Base-by-base conservation (phyloP, 2,329 filamentous ascomycete species). In the Curvularia lunata region DNA sequence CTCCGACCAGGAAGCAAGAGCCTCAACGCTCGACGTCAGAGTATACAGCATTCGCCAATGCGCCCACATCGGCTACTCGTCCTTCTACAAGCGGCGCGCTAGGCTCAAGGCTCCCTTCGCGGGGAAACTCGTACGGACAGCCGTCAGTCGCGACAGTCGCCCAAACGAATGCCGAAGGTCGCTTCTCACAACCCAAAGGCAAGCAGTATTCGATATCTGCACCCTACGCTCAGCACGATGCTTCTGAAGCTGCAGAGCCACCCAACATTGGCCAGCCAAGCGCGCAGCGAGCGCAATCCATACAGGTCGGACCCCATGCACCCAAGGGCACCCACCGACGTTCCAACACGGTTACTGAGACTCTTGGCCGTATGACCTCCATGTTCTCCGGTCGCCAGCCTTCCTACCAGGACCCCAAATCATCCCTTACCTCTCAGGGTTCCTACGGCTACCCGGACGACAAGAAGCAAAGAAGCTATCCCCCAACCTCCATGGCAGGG, bases 401-500 rank as follows among this genome's bases (percentile, higher is more conserved):
- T 49, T 69, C 72, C 13, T 69, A 71, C 49, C 67, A 72, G 47
- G 74, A 75, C 30, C 66, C 70, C 27, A 69, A 64, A 57, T 67
- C 60, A 23, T 72, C 72, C 69, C 45, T 61, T 40, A 69, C 67
- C 65, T 70, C 67, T 16, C 83, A 83, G 72, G 85, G 83, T 75
- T 80, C 83, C 58, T 69, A 67, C 47, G 59, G 53, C 62, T 62
- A 68, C 25, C 53, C 64, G 25, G 68, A 72, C 46, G 70, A 73
- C 48, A 87, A 91, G 74, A 88, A 88, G 61, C 80, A 85, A 52
- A 88, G 86, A 74, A 88, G 85, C 63, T 96, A 97, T 71, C 94
- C 94, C 54, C 94, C 94, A 4, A 90, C 94, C 47, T 97, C 92
- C 80, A 96, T 97, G 92, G 86, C 89, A 61, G 89, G 89, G 62